phyloP scores from a whole-genome alignment of 441 rosid species.

The Raphanus hybrid region DNA sequence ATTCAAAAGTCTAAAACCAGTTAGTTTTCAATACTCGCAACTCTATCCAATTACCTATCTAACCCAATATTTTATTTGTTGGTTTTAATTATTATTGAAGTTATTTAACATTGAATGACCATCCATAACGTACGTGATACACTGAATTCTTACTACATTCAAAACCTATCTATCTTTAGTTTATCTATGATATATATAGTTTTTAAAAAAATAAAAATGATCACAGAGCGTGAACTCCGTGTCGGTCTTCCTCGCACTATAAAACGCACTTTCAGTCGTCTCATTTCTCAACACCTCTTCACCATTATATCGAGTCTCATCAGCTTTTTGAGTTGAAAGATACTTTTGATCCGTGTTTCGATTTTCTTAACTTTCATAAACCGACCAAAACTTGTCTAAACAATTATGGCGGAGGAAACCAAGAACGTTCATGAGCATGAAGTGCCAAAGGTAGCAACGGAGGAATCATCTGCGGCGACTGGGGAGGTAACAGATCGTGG shows the following conservation, averaged over 20 bases:
- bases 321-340: background rate
- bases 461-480: conserved; percentile 39
- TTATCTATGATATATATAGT: background rate
- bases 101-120: background rate
- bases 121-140: background rate
- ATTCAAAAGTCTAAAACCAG: background rate
- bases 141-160: background rate
- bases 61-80: background rate
- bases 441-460: conserved; percentile 23
- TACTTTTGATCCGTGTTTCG: conserved; percentile 3
- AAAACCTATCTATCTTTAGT: conserved; percentile 7
- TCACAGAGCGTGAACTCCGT: conserved; percentile 41
- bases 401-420: conserved; percentile 41
- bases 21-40: background rate
- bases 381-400: background rate
- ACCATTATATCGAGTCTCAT: background rate
- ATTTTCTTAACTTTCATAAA: background rate
- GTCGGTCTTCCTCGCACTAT: conserved; percentile 28
- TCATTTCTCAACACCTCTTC: background rate
- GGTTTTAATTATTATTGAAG: background rate
- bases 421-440: conserved; percentile 37
- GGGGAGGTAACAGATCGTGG: conserved; percentile 76
- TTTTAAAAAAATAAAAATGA: background rate
- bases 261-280: conserved; percentile 24
- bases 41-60: background rate